These are phyloP conservation scores for Lithospermum erythrorhizon DNA, from an alignment of 257 asterid genomes.

Conservation along the genomic window DNA sequence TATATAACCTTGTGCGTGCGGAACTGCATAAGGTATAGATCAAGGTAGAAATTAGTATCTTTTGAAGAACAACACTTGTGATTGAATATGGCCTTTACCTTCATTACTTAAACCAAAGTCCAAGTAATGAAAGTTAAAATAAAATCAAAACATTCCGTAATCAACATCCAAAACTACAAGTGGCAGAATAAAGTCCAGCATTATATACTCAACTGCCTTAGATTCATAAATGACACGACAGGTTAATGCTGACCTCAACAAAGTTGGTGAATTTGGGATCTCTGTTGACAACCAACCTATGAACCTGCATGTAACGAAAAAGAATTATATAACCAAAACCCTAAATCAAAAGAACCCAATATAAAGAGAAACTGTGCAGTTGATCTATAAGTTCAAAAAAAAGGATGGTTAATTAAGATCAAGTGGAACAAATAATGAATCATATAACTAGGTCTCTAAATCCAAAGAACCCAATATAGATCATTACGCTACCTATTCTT, in stretches of 20 bases:
- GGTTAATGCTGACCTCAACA: constrained; percentile 51
- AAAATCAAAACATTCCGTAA: background rate
- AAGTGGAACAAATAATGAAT: too few relatives aligned
- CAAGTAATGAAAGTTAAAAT: background rate
- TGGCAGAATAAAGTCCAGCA: background rate
- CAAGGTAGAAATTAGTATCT: constrained; percentile 5
- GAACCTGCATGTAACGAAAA: constrained; percentile 40
- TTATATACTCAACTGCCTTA: background rate
- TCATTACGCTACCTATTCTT: too few relatives aligned
- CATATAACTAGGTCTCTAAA: constrained; percentile 2
- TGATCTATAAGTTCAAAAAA: too few relatives aligned
- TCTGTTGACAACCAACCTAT: constrained; percentile 76
- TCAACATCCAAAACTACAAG: background rate
- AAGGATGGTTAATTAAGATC: too few relatives aligned
- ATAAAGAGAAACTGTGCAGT: too few relatives aligned
- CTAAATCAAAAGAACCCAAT: too few relatives aligned
- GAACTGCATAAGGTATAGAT: constrained; percentile 41
- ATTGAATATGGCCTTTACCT: background rate
- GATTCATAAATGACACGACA: too few relatives aligned
- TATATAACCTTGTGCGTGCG: constrained; percentile 92
- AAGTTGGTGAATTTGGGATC: constrained; percentile 90
- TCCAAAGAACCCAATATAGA: background rate
- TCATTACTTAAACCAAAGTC: background rate
- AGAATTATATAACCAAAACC: too few relatives aligned
- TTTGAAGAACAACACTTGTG: background rate